phyloP scores from a whole-genome alignment of 345 rosid species.

The Litchi chinensis region DNA sequence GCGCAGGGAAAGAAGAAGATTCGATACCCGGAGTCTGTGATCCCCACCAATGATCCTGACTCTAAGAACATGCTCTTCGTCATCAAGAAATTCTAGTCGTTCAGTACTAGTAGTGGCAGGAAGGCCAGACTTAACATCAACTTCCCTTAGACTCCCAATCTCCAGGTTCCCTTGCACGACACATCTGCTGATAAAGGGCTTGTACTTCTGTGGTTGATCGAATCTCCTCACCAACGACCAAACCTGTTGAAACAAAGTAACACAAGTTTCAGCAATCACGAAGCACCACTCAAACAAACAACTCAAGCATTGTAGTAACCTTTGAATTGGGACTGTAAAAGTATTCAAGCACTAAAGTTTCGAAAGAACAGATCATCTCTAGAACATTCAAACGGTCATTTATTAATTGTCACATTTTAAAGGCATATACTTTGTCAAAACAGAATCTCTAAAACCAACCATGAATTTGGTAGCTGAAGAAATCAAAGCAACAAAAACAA shows the following conservation, averaged over 20 bases:
- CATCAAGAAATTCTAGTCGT: constrained; percentile 76
- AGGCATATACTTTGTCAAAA: constrained; percentile 10
- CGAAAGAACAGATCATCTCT: neutral
- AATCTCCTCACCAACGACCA: constrained; percentile 88
- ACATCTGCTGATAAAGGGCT: constrained; percentile 77
- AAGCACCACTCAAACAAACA: neutral
- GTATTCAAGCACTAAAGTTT: neutral
- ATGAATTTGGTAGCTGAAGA: neutral
- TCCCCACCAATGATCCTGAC: constrained; percentile 80
- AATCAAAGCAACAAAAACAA: neutral
- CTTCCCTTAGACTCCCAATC: constrained; percentile 84
- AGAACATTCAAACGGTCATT: neutral
- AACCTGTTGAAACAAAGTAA: constrained; percentile 41
- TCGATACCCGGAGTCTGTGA: constrained; percentile 72
- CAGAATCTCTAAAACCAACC: constrained; percentile 8
- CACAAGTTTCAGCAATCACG: neutral
- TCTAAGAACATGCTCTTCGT: constrained; percentile 72
- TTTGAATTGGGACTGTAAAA: neutral
- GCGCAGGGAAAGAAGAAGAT: neutral
- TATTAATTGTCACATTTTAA: neutral
- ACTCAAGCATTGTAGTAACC: neutral
- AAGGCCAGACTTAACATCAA: constrained; percentile 78
- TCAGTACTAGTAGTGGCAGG: constrained; percentile 87
- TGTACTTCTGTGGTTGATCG: constrained; percentile 82
- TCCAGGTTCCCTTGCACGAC: constrained; percentile 65